phyloP scores from a whole-genome alignment of 225 moss, liverwort and hornwort species.

The Rhytidiadelphus loreus region DNA sequence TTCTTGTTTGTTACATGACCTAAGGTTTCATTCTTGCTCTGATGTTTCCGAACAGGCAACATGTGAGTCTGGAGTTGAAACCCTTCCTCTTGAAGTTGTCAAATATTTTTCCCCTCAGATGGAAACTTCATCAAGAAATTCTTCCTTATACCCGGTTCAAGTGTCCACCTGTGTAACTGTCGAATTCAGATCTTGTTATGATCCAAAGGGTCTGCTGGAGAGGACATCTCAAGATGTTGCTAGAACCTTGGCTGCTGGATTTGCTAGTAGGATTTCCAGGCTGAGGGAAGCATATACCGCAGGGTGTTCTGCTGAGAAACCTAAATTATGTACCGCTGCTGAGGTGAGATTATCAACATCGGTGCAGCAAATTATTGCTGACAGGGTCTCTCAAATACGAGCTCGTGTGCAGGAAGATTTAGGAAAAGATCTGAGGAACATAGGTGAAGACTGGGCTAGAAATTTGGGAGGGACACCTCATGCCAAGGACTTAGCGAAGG shows the following conservation, averaged over 20 bases:
- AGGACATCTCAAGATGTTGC: constrained; percentile 52
- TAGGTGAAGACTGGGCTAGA: constrained; percentile 59
- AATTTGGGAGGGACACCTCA: constrained; percentile 26
- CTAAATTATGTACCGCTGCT: constrained; percentile 1
- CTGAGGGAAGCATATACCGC: constrained; percentile 30
- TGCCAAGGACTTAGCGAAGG: constrained; percentile 39
- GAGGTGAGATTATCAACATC: constrained; percentile 22
- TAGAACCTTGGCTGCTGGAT: constrained; percentile 37
- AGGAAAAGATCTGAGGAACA: constrained; percentile 46
- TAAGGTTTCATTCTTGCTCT: background rate
- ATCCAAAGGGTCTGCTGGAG: constrained; percentile 22
- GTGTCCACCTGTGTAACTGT: constrained; percentile 35
- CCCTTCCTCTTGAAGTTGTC: constrained; percentile 46
- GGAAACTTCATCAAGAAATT: constrained; percentile 7
- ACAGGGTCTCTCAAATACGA: constrained; percentile 41
- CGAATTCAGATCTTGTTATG: constrained; percentile 21
- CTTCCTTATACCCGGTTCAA: constrained; percentile 12
- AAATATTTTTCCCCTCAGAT: constrained; percentile 35
- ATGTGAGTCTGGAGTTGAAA: constrained; percentile 38
- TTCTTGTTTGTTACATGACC: background rate
- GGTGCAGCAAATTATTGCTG: constrained; percentile 32
- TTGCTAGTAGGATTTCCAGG: constrained; percentile 37
- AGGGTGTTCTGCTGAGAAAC: constrained; percentile 41
- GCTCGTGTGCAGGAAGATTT: constrained; percentile 29
- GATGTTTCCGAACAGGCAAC: constrained; percentile 50